Conservation (phyloP, 768 basidiomycete species). For the Gloeostereum incarnatum region DNA sequence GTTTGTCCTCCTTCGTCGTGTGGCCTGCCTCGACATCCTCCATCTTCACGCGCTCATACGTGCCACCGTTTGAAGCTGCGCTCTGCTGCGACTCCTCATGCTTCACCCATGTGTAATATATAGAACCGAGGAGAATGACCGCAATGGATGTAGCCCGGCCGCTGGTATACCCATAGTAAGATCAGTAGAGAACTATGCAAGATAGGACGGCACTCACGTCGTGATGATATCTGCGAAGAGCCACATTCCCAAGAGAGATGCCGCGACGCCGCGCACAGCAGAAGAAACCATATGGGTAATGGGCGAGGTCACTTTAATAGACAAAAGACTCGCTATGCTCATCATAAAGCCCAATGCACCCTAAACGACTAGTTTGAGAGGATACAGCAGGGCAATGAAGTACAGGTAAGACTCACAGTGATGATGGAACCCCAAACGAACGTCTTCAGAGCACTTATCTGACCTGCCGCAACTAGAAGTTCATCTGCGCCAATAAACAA, state of each 20-base stretch:
- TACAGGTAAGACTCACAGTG: conserved; percentile 41
- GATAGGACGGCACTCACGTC: conserved; percentile 40
- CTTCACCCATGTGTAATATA: conserved; percentile 87
- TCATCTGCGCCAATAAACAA: conserved; percentile 45
- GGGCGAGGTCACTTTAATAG: conserved; percentile 95
- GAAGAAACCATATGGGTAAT: conserved; percentile 98
- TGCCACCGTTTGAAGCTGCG: conserved; percentile 16
- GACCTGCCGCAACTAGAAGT: conserved; percentile 23
- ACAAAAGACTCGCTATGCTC: conserved; percentile 86
- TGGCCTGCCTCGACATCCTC: conserved; percentile 54
- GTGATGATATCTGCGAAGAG: conserved; percentile 78
- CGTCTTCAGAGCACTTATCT: conserved; percentile 41
- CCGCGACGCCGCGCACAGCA: conserved; percentile 89
- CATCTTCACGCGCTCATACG: conserved; percentile 56
- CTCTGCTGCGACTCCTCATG: conserved; percentile 52
- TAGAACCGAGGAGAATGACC: conserved; percentile 72
- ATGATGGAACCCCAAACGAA: conserved; percentile 75
- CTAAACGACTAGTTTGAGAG: conserved; percentile 24
- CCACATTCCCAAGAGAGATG: conserved; percentile 76
- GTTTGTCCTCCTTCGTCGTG: too few species aligned
- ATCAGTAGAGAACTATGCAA: neutral
- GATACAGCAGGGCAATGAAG: too few species aligned
- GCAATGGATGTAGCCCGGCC: conserved; percentile 77
- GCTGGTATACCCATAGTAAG: conserved; percentile 23
- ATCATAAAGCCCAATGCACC: conserved; percentile 89